phyloP scores from a whole-genome alignment of 1,284 basidiomycete genomes.

The Pisolithus thermaeus region DNA sequence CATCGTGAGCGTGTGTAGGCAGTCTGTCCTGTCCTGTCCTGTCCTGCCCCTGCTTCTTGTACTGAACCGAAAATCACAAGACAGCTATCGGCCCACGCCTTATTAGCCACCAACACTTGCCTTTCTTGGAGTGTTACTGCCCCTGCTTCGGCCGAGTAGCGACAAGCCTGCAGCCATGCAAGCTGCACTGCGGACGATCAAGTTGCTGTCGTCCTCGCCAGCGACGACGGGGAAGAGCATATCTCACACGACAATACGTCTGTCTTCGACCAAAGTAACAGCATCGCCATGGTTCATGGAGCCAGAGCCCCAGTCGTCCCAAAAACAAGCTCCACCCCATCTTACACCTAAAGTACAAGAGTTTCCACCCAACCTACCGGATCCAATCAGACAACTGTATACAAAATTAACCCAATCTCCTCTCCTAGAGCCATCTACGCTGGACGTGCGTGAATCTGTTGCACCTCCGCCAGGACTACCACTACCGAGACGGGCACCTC shows the following conservation, averaged over 20 bases:
- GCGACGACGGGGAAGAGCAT: no score
- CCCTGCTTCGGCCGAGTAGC: neutral
- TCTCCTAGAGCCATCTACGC: conserved; percentile 51
- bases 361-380: conserved; percentile 46
- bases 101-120: conserved; percentile 12
- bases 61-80: conserved; percentile 16
- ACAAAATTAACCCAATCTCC: conserved; percentile 50
- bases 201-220: no score
- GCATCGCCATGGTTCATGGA: conserved; percentile 54
- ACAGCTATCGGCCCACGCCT: neutral
- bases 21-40: no score
- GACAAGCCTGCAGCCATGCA: neutral
- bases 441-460: conserved; percentile 47
- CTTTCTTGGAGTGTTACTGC: conserved; percentile 1
- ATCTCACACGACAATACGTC: conserved; percentile 3
- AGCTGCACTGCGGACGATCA: no score
- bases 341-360: conserved; percentile 21
- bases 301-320: conserved; percentile 17
- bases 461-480: conserved; percentile 46
- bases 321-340: conserved; percentile 29
- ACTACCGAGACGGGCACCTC: conserved; percentile 45
- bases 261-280: conserved; percentile 4
- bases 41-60: neutral
- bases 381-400: conserved; percentile 45
- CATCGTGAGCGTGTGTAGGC: conserved; percentile 31